These are phyloP conservation scores for Pythium inflatum DNA, from an alignment of 352 stramenopile species.

Conservation along the genomic window DNA sequence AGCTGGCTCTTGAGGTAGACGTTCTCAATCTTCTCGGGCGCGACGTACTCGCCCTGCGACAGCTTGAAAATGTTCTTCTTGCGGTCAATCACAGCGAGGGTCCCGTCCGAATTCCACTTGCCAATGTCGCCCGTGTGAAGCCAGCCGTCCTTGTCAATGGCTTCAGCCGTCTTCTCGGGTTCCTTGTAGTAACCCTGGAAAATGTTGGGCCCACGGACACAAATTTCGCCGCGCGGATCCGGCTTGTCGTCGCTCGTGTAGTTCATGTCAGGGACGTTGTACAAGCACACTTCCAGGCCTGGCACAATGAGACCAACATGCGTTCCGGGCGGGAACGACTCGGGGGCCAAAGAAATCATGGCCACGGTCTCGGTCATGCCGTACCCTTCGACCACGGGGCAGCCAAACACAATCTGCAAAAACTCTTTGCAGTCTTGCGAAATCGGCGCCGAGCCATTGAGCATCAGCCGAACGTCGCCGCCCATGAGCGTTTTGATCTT, in stretches of 20 bases:
- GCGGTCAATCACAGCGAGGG: slow-evolving; percentile 88
- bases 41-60: slow-evolving; percentile 95
- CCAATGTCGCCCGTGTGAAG: slow-evolving; percentile 98
- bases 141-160: slow-evolving; percentile 93
- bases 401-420: slow-evolving; percentile 92
- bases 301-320: slow-evolving; percentile 92
- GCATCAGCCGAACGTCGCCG: slow-evolving; percentile 88
- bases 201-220: slow-evolving; percentile 85
- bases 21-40: slow-evolving; percentile 97
- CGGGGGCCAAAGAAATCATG: slow-evolving; percentile 43
- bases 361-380: slow-evolving; percentile 91
- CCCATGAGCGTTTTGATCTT: slow-evolving; percentile 94
- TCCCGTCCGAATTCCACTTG: slow-evolving; percentile 92
- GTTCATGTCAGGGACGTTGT: slow-evolving; percentile 96
- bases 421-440: slow-evolving; percentile 93
- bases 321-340: slow-evolving; percentile 52
- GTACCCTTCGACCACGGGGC: slow-evolving; percentile 93
- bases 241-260: slow-evolving; percentile 78
- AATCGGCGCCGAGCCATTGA: slow-evolving; percentile 94
- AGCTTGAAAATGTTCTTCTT: slow-evolving; percentile 97
- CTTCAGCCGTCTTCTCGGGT: slow-evolving; percentile 87
- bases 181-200: slow-evolving; percentile 96
- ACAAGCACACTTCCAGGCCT: slow-evolving; percentile 90
- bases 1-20: slow-evolving; percentile 91
- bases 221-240: slow-evolving; percentile 78